A percentile compares a stretch with the other conserved stretches of the same genome.
These are phyloP conservation scores for Chenopodium suecicum DNA, from an alignment of 148 eudicot genomes.

Conservation along the genomic window DNA sequence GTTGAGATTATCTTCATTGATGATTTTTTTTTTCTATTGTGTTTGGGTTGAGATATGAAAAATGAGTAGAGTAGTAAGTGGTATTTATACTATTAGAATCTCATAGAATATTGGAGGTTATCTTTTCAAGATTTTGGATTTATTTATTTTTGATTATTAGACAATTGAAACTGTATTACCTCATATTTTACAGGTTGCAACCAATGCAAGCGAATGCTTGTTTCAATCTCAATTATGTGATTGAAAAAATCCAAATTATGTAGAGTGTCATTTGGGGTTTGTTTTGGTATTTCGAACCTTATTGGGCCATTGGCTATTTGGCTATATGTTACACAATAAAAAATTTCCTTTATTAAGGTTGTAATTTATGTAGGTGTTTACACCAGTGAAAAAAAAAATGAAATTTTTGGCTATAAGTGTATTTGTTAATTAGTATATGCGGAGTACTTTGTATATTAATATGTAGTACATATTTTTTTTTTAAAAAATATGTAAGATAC, in stretches of 20 bases:
- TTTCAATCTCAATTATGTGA: conserved; percentile 4
- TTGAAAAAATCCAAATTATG: conserved; percentile 11
- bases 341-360: background rate
- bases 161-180: background rate
- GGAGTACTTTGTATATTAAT: too few species aligned
- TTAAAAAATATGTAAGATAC: too few species aligned
- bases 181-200: conserved; percentile 5
- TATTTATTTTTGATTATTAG: too few species aligned
- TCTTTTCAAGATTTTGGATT: conserved; percentile 1
- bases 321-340: background rate
- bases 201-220: conserved; percentile 20
- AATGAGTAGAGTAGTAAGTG: conserved; percentile 8
- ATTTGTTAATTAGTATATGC: too few species aligned
- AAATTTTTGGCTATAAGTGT: too few species aligned
- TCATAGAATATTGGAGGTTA: conserved; percentile 6
- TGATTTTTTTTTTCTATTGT: background rate
- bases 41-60: conserved; percentile 3
- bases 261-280: conserved; percentile 4
- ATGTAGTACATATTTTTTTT: too few species aligned
- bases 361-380: too few species aligned
- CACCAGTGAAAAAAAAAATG: too few species aligned
- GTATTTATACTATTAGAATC: conserved; percentile 28
- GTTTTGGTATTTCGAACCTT: background rate
- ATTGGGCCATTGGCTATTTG: background rate
- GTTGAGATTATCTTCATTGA: conserved; percentile 30